Evolutionary conservation across 306 rosid genomes (phyloP).

Genomic region (Mimosa bimucronata): DNA sequence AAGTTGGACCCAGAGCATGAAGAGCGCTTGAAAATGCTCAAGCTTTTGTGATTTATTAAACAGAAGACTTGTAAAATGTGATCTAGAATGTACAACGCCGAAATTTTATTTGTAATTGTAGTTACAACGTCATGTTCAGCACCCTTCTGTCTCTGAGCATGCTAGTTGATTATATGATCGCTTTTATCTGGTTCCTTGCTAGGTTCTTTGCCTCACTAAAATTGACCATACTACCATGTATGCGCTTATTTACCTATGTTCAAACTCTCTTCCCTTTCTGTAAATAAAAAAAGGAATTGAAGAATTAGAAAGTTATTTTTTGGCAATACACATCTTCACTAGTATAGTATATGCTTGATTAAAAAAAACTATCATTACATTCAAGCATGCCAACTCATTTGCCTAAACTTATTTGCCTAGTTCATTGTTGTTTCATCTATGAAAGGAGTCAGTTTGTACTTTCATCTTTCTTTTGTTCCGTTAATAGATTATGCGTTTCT

Average conservation of each 20-base stretch:
- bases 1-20: slow-evolving; percentile 89
- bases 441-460: neutral
- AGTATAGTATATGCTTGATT: neutral
- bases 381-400: neutral
- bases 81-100: too few species aligned
- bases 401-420: neutral
- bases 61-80: slow-evolving; percentile 33
- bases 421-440: neutral
- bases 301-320: neutral
- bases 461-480: neutral
- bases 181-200: slow-evolving; percentile 30
- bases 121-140: slow-evolving; percentile 30
- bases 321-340: neutral
- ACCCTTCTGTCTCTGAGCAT: slow-evolving; percentile 35
- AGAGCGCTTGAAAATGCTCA: slow-evolving; percentile 92
- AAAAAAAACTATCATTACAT: too few species aligned
- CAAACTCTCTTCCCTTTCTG: neutral
- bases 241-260: neutral
- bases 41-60: slow-evolving; percentile 56
- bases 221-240: slow-evolving; percentile 6
- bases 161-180: slow-evolving; percentile 30
- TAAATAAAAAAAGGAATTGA: neutral
- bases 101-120: neutral
- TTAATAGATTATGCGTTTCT: neutral
- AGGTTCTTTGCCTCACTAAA: slow-evolving; percentile 38